These are phyloP conservation scores for Ceratobasidium sp. DNA, from an alignment of 1,284 basidiomycete species.

Conservation along the genomic window DNA sequence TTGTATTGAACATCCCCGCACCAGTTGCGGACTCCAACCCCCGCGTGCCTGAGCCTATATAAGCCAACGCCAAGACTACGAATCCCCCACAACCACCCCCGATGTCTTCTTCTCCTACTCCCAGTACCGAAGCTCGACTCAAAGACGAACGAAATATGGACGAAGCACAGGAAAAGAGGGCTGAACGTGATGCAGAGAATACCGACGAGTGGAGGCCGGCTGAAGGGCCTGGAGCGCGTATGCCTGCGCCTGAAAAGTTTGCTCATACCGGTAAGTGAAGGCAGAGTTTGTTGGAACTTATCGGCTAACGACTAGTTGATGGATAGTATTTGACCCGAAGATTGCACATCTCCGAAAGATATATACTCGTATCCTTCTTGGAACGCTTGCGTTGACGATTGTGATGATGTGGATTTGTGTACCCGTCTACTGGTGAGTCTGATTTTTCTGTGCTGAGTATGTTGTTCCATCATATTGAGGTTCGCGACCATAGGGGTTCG, in stretches of 20 bases:
- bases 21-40: constrained; percentile 6
- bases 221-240: constrained; percentile 21
- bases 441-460: too few relatives aligned
- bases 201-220: constrained; percentile 19
- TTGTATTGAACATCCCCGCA: constrained; percentile 7
- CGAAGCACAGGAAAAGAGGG: neutral
- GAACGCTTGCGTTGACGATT: constrained; percentile 45
- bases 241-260: constrained; percentile 38
- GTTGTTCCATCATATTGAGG: too few relatives aligned
- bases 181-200: constrained; percentile 18
- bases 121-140: constrained; percentile 16
- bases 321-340: constrained; percentile 44
- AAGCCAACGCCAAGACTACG: neutral
- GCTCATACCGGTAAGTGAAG: constrained; percentile 28
- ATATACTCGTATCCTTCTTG: constrained; percentile 46
- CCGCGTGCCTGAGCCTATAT: neutral
- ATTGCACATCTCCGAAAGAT: constrained; percentile 44
- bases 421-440: constrained; percentile 5
- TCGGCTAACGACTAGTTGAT: neutral
- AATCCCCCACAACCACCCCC: neutral
- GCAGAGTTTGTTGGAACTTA: neutral
- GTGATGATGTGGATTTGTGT: constrained; percentile 46
- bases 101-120: constrained; percentile 19
- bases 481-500: constrained; percentile 39
- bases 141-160: neutral